Base-by-base conservation (phyloP, 2,329 filamentous ascomycete genomes). In the Phymatotrichopsis omnivora region DNA sequence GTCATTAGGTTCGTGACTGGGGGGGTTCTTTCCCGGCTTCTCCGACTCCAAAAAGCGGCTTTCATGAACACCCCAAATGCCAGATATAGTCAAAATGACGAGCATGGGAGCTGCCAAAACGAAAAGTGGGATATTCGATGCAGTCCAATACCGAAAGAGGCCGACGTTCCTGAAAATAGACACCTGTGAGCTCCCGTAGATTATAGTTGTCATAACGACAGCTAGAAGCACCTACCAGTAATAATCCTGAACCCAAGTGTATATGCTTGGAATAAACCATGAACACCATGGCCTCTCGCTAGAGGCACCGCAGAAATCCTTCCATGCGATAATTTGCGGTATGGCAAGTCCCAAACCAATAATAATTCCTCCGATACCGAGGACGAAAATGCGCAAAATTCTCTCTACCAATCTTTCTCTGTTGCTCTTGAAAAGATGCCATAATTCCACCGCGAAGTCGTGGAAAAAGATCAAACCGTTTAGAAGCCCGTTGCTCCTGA, bases 91-190 rank as follows among this genome's bases (percentile, higher is more conserved):
- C 52, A 93, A 65, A 7, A 94, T 62, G 27, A 67, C 67, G 39
- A 94, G 67, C 70, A 89, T 81, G 1, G 91, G 91, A 0, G 74
- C 64, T 1, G 87, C 87, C 8, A 98, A 72, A 17, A 87, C 58
- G 64, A 98, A 98, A 2, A 98, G 72, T 0, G 91, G 91, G 7
- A 91, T 60, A 60, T 98, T 95, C 5, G 80, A 76, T 1, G 80
- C 53, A 0, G 79, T 93, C 91, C 91, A 98, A 67, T 98, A 98
- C 48, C 74, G 74, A 40, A 96, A 72, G 56, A 93, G 81, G 0
- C 91, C 91, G 41, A 82, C 78, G 58, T 89, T 79, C 91, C 87
- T 94, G 51, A 17, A 28, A 12, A 8, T 37, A 31, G 60, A 56
- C 45, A 25, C 8, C 16, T 14, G 5, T 36, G 8, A n/a, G 20